A percentile compares a stretch with the other conserved stretches of the same genome.
phyloP scores from a whole-genome alignment of 164 flowering plant genomes.

The Stephania yunnanensis region DNA sequence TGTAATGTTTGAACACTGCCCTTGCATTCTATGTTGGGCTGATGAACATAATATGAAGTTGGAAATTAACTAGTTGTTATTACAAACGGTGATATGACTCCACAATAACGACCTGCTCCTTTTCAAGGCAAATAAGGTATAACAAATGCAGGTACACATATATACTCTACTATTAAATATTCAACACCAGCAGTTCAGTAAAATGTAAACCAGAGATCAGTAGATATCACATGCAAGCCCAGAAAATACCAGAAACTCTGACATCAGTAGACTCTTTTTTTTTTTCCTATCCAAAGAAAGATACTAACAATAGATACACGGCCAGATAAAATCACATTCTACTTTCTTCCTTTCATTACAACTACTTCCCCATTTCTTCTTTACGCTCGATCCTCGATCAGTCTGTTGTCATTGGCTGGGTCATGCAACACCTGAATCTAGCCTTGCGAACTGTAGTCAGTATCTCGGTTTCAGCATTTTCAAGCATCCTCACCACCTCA shows the following conservation, averaged over 20 bases:
- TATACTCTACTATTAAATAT: slow-evolving; percentile 11
- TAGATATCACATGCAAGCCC: slow-evolving; percentile 12
- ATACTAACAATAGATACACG: slow-evolving; percentile 21
- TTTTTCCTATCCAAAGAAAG: slow-evolving; percentile 16
- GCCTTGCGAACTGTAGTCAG: slow-evolving; percentile 82
- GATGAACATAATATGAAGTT: not conserved
- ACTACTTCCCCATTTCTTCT: not conserved
- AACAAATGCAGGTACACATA: slow-evolving; percentile 6
- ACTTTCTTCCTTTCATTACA: slow-evolving; percentile 3
- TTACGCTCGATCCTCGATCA: slow-evolving; percentile 18
- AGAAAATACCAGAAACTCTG: slow-evolving; percentile 16
- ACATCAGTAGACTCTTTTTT: not conserved
- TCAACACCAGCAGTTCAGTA: slow-evolving; percentile 17
- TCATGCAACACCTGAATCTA: slow-evolving; percentile 75
- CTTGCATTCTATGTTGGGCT: too few relatives aligned
- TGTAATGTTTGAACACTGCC: too few relatives aligned
- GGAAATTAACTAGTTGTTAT: not conserved
- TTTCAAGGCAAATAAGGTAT: not conserved
- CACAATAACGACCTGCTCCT: not conserved
- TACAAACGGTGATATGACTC: not conserved
- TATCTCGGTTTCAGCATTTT: slow-evolving; percentile 70
- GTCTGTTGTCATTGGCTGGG: slow-evolving; percentile 75
- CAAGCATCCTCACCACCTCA: slow-evolving; percentile 80
- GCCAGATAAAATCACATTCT: slow-evolving; percentile 13
- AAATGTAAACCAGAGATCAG: slow-evolving; percentile 17